Percentiles rank a stretch among this genome's conserved stretches.
phyloP scores from a whole-genome alignment of 768 basidiomycete species.

The Mycena alexandri region DNA sequence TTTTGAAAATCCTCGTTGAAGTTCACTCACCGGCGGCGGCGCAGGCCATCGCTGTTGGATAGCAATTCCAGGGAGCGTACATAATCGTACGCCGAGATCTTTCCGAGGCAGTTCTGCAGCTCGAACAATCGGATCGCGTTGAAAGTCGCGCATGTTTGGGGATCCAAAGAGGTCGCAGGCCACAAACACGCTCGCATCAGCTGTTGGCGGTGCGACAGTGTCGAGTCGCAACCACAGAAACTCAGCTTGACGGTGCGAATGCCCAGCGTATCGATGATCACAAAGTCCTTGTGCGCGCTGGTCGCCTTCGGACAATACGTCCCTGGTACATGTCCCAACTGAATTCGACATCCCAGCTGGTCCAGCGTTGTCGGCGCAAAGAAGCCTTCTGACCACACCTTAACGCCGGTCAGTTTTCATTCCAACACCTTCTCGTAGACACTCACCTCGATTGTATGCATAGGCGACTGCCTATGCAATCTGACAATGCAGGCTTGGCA shows the following conservation, averaged over 20 bases:
- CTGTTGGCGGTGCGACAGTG: background rate
- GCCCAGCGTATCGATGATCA: background rate
- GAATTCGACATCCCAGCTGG: background rate
- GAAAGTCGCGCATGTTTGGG: conserved; percentile 1
- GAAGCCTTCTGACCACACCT: background rate
- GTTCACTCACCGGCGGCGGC: background rate
- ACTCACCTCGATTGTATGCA: background rate
- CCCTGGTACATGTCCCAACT: conserved; percentile 2
- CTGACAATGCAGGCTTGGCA: background rate
- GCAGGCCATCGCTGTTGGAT: conserved; percentile 6
- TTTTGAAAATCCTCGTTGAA: too few species aligned
- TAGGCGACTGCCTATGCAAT: background rate
- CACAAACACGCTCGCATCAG: background rate
- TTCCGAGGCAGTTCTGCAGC: background rate
- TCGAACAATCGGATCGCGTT: background rate
- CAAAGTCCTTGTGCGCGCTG: background rate
- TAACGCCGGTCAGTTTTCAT: too few species aligned
- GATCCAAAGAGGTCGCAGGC: background rate
- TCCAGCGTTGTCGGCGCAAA: background rate
- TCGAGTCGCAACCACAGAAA: background rate
- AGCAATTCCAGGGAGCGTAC: conserved; percentile 10
- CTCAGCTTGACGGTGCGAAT: background rate
- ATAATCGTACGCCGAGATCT: background rate
- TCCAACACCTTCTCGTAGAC: too few species aligned
- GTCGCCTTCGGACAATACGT: background rate